Percentiles rank a stretch among this genome's conserved stretches.
phyloP scores from a whole-genome alignment of 140 eudicot genomes.

The Oenanthe javanica region DNA sequence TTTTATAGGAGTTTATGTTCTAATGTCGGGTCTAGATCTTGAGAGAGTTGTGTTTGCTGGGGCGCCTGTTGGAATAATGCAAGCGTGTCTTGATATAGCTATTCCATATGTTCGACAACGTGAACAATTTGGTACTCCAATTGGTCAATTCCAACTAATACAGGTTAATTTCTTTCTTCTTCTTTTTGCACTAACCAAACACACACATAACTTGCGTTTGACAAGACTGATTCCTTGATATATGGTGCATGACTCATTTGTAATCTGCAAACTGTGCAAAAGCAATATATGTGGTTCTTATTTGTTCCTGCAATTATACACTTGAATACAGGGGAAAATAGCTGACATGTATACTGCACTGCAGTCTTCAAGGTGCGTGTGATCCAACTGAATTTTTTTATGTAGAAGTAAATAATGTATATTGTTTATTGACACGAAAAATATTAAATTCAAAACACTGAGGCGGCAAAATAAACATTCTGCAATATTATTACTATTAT shows the following conservation, averaged over 20 bases:
- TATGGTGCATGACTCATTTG: no score
- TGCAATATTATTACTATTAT: neutral
- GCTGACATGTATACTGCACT: neutral
- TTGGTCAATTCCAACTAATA: neutral
- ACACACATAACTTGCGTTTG: neutral
- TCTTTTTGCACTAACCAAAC: neutral
- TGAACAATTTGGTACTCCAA: neutral
- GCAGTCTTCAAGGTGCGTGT: constrained; percentile 1
- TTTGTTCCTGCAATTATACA: neutral
- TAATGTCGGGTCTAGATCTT: neutral
- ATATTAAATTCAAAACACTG: neutral
- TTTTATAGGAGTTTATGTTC: neutral
- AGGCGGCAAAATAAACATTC: neutral
- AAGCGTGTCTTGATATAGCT: neutral
- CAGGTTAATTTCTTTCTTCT: neutral
- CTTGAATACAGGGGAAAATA: neutral
- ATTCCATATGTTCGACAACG: constrained; percentile 1
- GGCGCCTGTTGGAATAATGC: constrained; percentile 3
- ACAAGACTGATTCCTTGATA: neutral
- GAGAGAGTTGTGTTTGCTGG: constrained; percentile 5
- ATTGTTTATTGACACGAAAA: neutral
- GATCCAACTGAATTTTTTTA: neutral
- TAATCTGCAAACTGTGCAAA: no score
- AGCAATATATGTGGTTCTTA: neutral
- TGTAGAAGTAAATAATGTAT: neutral